Evolutionary conservation across 2,329 filamentous ascomycete species (phyloP).

Genomic region (Curvularia sp.): DNA sequence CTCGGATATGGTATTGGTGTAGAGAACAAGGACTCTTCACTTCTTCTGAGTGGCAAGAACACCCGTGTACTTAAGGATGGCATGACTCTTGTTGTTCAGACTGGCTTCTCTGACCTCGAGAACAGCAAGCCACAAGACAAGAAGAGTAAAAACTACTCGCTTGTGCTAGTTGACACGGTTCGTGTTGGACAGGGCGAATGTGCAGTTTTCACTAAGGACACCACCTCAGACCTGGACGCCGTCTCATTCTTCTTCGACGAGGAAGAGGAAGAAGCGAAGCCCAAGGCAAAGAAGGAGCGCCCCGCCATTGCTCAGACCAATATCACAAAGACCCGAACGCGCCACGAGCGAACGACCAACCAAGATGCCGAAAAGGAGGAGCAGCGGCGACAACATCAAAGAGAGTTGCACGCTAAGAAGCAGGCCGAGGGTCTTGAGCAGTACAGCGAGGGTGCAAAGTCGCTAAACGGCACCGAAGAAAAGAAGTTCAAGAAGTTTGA

Average conservation of each 20-base stretch:
- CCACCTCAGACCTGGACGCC: constrained; percentile 87
- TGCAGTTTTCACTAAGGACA: constrained; percentile 92
- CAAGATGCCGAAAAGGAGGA: constrained; percentile 90
- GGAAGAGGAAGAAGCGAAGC: constrained; percentile 83
- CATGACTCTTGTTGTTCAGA: constrained; percentile 93
- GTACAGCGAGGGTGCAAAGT: constrained; percentile 84
- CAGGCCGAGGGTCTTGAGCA: constrained; percentile 81
- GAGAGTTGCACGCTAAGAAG: constrained; percentile 85
- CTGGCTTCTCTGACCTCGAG: constrained; percentile 87
- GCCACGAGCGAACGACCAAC: constrained; percentile 87
- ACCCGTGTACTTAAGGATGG: constrained; percentile 84
- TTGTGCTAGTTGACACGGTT: constrained; percentile 91
- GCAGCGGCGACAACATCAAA: constrained; percentile 88
- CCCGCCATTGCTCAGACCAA: constrained; percentile 93
- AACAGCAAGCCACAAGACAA: constrained; percentile 89
- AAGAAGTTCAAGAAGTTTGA: constrained; percentile 99
- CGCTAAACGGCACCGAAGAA: constrained; percentile 86
- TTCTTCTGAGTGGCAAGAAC: constrained; percentile 89
- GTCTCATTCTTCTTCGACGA: constrained; percentile 99
- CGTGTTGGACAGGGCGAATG: constrained; percentile 81
- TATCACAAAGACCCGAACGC: constrained; percentile 90
- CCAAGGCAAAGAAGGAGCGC: constrained; percentile 85
- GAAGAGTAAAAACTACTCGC: constrained; percentile 85
- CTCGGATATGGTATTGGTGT: constrained; percentile 92
- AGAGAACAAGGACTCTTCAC: constrained; percentile 83